These are phyloP conservation scores for Onygena corvina DNA, from an alignment of 2,329 filamentous ascomycete genomes.

Conservation along the genomic window DNA sequence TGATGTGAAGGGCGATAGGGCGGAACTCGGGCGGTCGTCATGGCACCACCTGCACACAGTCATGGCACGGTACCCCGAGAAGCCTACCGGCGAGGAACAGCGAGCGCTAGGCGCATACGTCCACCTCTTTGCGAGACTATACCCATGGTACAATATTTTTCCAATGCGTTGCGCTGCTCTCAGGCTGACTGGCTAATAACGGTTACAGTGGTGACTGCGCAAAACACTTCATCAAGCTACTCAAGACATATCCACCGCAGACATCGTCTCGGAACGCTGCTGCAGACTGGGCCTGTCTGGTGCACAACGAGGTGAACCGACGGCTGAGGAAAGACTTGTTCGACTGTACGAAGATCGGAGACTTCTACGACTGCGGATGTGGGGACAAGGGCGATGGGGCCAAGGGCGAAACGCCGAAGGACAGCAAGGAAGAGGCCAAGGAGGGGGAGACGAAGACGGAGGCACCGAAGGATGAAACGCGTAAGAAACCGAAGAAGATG, in stretches of 20 bases:
- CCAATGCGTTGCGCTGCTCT: too few relatives aligned
- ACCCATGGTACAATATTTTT: constrained; percentile 42
- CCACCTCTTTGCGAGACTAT: constrained; percentile 52
- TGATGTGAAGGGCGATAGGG: constrained; percentile 28
- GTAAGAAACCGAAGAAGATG: constrained; percentile 8
- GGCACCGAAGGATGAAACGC: constrained; percentile 13
- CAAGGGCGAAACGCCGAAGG: too few relatives aligned
- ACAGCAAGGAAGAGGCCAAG: neutral
- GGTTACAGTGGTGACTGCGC: constrained; percentile 49
- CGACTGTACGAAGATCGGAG: constrained; percentile 52
- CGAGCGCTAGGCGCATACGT: constrained; percentile 49
- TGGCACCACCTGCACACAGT: constrained; percentile 58
- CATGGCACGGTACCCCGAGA: constrained; percentile 53
- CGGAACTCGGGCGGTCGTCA: constrained; percentile 51
- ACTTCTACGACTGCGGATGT: constrained; percentile 57
- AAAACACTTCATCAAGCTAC: constrained; percentile 48
- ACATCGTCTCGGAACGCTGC: constrained; percentile 49
- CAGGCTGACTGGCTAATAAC: neutral
- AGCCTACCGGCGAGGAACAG: constrained; percentile 49
- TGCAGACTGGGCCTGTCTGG: constrained; percentile 55
- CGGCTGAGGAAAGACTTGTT: constrained; percentile 49
- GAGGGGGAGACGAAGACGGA: constrained; percentile 15
- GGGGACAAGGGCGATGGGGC: neutral
- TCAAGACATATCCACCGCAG: constrained; percentile 53
- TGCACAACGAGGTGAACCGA: constrained; percentile 55